Conservation (phyloP, 345 rosid genomes). For the rapeseed (Brassica napus) region Da-Ae NC_063452.1:205501-206000, state of each 20-base stretch:
- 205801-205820: neutral
- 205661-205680: neutral
- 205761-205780: neutral
- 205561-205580: neutral
- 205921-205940: too few species aligned
- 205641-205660: neutral
- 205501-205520: neutral
- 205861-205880: neutral
- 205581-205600: neutral
- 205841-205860: neutral
- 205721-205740: neutral
- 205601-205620: neutral
- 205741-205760: neutral
- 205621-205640: neutral
- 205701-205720: neutral
- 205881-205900: neutral
- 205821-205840: neutral
- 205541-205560: neutral
- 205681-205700: neutral
- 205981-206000: too few species aligned
- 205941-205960: too few species aligned
- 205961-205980: too few species aligned
- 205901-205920: too few species aligned
- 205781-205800: neutral
- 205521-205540: constrained; percentile 4